These are phyloP conservation scores for Pseudogymnoascus sp. DNA, from an alignment of 2,329 filamentous ascomycete species.

Conservation along the genomic window DNA sequence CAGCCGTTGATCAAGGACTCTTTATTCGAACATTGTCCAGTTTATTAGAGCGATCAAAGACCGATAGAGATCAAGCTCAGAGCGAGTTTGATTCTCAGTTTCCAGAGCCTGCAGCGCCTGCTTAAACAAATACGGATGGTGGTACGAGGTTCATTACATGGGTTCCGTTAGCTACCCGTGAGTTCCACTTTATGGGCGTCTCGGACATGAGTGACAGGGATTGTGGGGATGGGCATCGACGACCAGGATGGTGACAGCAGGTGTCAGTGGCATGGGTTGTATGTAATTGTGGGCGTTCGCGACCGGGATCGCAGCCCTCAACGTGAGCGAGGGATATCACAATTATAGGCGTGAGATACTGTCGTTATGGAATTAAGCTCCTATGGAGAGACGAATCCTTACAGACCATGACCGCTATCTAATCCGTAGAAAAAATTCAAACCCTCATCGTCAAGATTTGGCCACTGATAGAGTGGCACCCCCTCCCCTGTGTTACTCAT, in stretches of 20 bases:
- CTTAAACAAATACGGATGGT: neutral
- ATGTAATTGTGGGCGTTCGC: too few species aligned
- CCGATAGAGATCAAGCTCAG: slow-evolving; percentile 2
- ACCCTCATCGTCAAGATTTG: slow-evolving; percentile 4
- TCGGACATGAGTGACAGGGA: too few species aligned
- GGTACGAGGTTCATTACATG: neutral
- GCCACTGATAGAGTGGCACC: slow-evolving; percentile 6
- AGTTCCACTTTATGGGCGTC: neutral
- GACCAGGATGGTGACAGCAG: too few species aligned
- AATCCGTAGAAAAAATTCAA: slow-evolving; percentile 7
- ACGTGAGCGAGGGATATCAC: neutral
- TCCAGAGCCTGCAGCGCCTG: neutral
- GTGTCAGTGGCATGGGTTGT: too few species aligned
- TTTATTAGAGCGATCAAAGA: slow-evolving; percentile 9
- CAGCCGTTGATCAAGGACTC: neutral
- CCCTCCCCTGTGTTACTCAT: slow-evolving; percentile 4
- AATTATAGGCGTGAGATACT: neutral
- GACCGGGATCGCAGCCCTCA: too few species aligned
- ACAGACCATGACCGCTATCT: neutral
- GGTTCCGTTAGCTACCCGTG: neutral
- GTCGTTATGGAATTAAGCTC: neutral
- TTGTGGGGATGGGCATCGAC: too few species aligned
- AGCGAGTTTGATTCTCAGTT: slow-evolving; percentile 6
- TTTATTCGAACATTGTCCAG: slow-evolving; percentile 6
- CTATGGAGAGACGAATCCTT: neutral